Percentiles rank a stretch among this genome's conserved stretches.
Evolutionary conservation across 2,329 filamentous ascomycete species (phyloP).

Genomic region (Capronia epimyces): DNA sequence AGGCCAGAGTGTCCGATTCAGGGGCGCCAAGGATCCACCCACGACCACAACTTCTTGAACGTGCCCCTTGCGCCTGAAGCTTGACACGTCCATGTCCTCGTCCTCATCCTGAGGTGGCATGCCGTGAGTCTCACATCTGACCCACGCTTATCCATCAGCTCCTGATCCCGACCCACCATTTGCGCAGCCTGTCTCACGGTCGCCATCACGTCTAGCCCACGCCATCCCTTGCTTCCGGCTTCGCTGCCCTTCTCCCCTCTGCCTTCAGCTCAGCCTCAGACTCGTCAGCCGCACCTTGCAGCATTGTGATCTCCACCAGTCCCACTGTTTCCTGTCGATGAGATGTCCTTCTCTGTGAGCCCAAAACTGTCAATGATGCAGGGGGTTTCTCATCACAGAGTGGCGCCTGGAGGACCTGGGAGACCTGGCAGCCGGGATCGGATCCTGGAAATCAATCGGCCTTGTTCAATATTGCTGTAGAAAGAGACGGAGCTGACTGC

Average conservation of each 20-base stretch:
- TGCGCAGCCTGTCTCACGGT: not conserved
- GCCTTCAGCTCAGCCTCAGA: conserved; percentile 20
- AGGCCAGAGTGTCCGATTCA: conserved; percentile 23
- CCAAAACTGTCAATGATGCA: conserved; percentile 11
- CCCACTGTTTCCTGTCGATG: conserved; percentile 10
- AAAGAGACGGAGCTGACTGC: too few species aligned
- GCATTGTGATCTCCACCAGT: not conserved
- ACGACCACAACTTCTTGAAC: too few species aligned
- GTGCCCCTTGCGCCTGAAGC: too few species aligned
- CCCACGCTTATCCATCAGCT: conserved; percentile 4
- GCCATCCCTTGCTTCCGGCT: conserved; percentile 19
- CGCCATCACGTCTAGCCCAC: conserved; percentile 5
- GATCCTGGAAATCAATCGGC: too few species aligned
- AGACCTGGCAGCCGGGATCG: not conserved
- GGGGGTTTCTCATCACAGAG: conserved; percentile 9
- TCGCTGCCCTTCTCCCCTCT: conserved; percentile 11
- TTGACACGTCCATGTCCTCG: too few species aligned
- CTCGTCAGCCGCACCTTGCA: conserved; percentile 22
- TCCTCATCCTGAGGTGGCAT: not conserved
- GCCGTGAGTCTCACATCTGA: conserved; percentile 1
- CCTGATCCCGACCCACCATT: conserved; percentile 18
- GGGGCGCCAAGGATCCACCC: conserved; percentile 4
- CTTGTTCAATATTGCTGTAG: too few species aligned
- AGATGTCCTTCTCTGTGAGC: conserved; percentile 1
- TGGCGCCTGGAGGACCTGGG: not conserved